Base-by-base conservation (phyloP, 2,329 filamentous ascomycete genomes). In the Cytospora piceicola region DNA sequence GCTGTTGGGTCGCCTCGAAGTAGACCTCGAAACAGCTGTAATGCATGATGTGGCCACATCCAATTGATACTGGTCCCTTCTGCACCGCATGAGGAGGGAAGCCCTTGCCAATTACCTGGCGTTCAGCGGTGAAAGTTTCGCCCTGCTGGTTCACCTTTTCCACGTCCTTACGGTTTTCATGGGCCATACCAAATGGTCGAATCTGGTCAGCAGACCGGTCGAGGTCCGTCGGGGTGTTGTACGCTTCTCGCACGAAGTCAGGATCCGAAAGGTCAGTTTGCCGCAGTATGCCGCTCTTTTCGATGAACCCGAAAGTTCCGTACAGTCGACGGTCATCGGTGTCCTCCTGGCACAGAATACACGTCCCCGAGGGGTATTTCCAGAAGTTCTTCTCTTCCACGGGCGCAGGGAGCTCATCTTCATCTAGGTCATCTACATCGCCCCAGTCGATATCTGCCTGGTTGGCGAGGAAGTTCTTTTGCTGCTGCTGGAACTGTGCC, bases 1-100 rank as follows among this genome's bases (percentile, higher is more conserved):
- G 87, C 67, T 94, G 86, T 61, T 89, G 84, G 0, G 93, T 96
- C 4, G 94, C 93, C 55, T 91, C 87, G 70, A 92, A 90, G 74
- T 98, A 99, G 51, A 91, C 87, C 73, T 97, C 93, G 74, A 99
- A 99, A 78, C 95, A 99, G 71, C 87, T 88, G 75, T 92, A 98
- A 76, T 99, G 95, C 95, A 99, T 99, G 73, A 99, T 96, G 76
- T 99, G 95, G 3, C 95, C 95, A 77, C 95, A 99, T 12, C 94
- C 93, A 42, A 91, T 92, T 14, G 94, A 92, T 1, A 98, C 90
- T 0, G 94, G 91, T 0, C 94, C 95, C 22, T 86, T 82, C 32
- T 85, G 83, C 39, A 88, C 88, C 51, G 88, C 83, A 12, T 84
- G 81, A 8, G 88, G 83, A 3, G 92, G 90, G 73, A 96, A 99